Evolutionary conservation across 2,329 filamentous ascomycete species (phyloP).

Genomic region (Diaporthe velutina): DNA sequence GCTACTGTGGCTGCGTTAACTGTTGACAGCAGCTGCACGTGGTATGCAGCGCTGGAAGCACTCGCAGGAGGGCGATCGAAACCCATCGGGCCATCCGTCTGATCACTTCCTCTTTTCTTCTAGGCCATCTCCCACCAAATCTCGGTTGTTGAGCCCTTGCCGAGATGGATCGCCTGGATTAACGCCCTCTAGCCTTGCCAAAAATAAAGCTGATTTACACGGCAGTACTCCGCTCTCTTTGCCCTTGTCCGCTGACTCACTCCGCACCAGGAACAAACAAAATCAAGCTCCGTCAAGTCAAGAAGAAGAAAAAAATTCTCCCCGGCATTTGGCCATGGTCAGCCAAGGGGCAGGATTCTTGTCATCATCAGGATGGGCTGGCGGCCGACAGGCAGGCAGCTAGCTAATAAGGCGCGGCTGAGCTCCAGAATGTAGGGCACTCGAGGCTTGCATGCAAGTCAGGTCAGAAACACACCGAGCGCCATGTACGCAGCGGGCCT

Average conservation of each 20-base stretch:
- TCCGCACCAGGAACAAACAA: not conserved
- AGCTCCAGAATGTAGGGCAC: slow-evolving; percentile 1
- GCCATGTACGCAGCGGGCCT: slow-evolving; percentile 1
- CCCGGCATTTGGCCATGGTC: not conserved
- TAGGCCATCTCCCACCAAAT: slow-evolving; percentile 26
- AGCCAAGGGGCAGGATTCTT: not conserved
- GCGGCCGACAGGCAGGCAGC: slow-evolving; percentile 26
- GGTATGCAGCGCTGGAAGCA: slow-evolving; percentile 13
- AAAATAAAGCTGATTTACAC: slow-evolving; percentile 34
- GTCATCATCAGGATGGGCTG: slow-evolving; percentile 24
- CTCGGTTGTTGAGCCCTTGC: slow-evolving; percentile 30
- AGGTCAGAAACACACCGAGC: slow-evolving; percentile 25
- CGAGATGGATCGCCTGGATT: slow-evolving; percentile 36
- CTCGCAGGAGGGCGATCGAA: slow-evolving; percentile 13
- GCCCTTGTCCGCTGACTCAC: slow-evolving; percentile 25
- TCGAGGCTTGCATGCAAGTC: slow-evolving; percentile 10
- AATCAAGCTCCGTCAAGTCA: not conserved
- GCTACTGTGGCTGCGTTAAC: not conserved
- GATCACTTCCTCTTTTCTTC: slow-evolving; percentile 16
- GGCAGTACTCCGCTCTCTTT: slow-evolving; percentile 9
- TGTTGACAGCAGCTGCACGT: slow-evolving; percentile 18
- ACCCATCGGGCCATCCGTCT: not conserved
- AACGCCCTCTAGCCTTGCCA: slow-evolving; percentile 25
- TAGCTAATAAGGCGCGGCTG: not conserved
- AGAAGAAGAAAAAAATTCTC: not conserved